These are phyloP conservation scores for Pontederia paniculata DNA, from an alignment of 176 grass and related monocot species.

Conservation along the genomic window DNA sequence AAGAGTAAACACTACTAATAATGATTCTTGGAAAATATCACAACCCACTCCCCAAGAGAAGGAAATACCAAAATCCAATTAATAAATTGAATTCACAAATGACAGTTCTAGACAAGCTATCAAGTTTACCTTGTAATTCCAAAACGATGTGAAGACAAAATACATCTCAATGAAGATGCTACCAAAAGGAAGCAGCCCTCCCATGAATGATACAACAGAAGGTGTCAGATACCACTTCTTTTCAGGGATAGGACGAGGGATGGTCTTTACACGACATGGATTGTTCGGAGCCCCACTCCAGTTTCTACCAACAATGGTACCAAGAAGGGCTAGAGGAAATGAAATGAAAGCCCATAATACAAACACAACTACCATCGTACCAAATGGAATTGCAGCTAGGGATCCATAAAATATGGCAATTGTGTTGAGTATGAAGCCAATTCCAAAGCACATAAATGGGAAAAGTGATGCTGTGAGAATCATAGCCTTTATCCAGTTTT, in stretches of 20 bases:
- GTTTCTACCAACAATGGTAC: slow-evolving; percentile 80
- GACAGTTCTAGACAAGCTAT: not conserved
- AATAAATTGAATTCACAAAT: not conserved
- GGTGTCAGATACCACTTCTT: slow-evolving; percentile 97
- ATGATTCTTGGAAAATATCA: not conserved
- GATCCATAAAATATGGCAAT: slow-evolving; percentile 91
- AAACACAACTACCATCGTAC: slow-evolving; percentile 81
- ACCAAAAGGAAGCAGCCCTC: slow-evolving; percentile 78
- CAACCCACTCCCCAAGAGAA: not conserved
- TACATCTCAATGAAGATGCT: slow-evolving; percentile 99
- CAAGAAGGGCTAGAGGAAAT: slow-evolving; percentile 64
- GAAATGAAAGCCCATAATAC: slow-evolving; percentile 94
- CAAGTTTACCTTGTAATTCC: slow-evolving; percentile 87
- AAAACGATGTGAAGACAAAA: slow-evolving; percentile 94
- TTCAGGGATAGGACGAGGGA: slow-evolving; percentile 78
- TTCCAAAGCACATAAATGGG: slow-evolving; percentile 78
- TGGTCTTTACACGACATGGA: slow-evolving; percentile 83
- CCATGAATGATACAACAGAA: slow-evolving; percentile 62
- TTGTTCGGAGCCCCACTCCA: slow-evolving; percentile 87
- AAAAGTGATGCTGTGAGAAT: slow-evolving; percentile 78
- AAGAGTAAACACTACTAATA: too few relatives aligned
- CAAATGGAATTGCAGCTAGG: slow-evolving; percentile 82
- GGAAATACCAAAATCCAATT: not conserved
- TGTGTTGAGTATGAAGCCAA: slow-evolving; percentile 71
- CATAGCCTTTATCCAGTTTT: slow-evolving; percentile 93